Base-by-base conservation (phyloP, 2,329 filamentous ascomycete species). In the Xylariaceae sp. region DNA sequence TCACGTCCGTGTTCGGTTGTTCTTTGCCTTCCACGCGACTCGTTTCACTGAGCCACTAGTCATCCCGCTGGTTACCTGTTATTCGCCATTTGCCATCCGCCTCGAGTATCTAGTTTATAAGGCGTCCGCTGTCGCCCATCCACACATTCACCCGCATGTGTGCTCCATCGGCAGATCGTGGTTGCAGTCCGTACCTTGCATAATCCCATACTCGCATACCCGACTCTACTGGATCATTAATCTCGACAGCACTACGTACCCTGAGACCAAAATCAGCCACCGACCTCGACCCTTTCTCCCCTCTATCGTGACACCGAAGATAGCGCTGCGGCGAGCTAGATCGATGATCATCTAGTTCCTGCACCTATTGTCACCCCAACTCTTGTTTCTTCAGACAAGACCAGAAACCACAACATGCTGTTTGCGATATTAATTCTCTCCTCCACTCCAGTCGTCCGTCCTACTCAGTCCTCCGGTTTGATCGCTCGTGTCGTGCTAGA, bases 381-480 rank as follows among this genome's bases (percentile, higher is more conserved):
- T 51, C 48, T 62, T 58, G 54, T 58, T 59, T 62, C 57, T 50
- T 40, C 50, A 36, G 42, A 49, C 40, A 60, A 58, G 63, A 62
- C 63, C 60, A 61, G 47, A 43, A 47, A 54, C 55, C 62, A 63
- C 67, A 80, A 70, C 61, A 83, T 83, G 80, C 73, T 71, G 76
- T 63, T 80, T 79, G 73, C 68, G 72, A 70, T 66, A 67, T 65
- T 64, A 59, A 59, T 59, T 59, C 56, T 64, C 63, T 66, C n/a
- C n/a, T n/a, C 64, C 56, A 70, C 68, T 71, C 75, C 79, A 82
- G 80, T 83, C 78, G 79, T 74, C 76, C 70, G 77, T 77, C 75
- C 71, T 67, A 75, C 72, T 69, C 72, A 69, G 77, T 79, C 75
- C 64, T 72, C 77, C 77, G 76, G 77, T 77, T 66, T 71, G 64